These are phyloP conservation scores for Penicillium waksmanii DNA, from an alignment of 495 filamentous ascomycete genomes.

Conservation along the genomic window DNA sequence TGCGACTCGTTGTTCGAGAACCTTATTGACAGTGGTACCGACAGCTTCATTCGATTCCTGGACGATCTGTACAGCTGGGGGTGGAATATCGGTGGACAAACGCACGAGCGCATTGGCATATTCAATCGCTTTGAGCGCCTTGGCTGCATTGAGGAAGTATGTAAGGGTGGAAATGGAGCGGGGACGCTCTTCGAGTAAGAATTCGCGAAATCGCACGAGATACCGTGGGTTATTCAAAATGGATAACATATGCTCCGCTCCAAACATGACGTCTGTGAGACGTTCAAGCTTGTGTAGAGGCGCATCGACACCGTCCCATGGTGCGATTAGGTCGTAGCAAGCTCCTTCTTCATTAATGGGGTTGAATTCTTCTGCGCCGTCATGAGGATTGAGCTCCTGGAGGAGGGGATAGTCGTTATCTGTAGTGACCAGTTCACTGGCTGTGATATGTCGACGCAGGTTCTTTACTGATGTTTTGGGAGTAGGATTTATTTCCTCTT, in stretches of 20 bases:
- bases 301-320: conserved; percentile 28
- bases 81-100: conserved; percentile 34
- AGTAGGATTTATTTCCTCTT: conserved; percentile 27
- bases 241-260: conserved; percentile 60
- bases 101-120: conserved; percentile 69
- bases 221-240: conserved; percentile 67
- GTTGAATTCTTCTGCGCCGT: conserved; percentile 31
- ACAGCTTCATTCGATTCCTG: conserved; percentile 48
- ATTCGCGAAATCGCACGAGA: conserved; percentile 65
- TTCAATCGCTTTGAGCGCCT: conserved; percentile 69
- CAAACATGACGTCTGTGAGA: conserved; percentile 66
- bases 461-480: conserved; percentile 29
- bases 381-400: conserved; percentile 31
- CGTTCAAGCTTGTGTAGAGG: conserved; percentile 56
- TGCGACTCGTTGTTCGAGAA: conserved; percentile 60
- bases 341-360: conserved; percentile 32
- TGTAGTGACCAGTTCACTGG: conserved; percentile 7
- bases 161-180: conserved; percentile 69
- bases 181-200: conserved; percentile 70
- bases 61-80: conserved; percentile 46
- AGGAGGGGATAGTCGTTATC: conserved; percentile 29
- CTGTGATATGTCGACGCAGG: conserved; percentile 26
- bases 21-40: conserved; percentile 51
- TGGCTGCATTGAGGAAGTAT: conserved; percentile 67
- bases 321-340: conserved; percentile 39